Evolutionary conservation across 345 rosid genomes (phyloP), one percentile per base, ranked within the genome.

Genomic region (Viola odorata): DNA sequence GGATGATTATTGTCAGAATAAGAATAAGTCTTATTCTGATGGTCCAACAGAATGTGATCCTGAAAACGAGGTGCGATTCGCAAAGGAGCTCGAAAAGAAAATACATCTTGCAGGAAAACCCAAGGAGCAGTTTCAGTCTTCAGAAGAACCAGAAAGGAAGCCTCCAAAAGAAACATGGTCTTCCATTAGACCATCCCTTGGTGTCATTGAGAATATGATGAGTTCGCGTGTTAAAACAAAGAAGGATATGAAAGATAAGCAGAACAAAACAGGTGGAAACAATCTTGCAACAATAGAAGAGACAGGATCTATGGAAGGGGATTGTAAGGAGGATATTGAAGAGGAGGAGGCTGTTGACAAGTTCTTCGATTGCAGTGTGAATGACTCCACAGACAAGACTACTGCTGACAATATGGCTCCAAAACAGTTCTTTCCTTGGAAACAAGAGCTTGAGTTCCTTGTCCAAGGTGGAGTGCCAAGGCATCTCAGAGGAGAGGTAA

Each of bases 401-500:
- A 62, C 42, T 55, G 67, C 15, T 39, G 63, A 61, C 0, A 53
- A 64, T 55, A 72, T 50, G 47, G 62, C 64, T 61, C 72, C 78
- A 60, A 78, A 79, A 57, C 67, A 75, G n/a, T 69, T 66, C 59
- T 77, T 75, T 69, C 82, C 84, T 40, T 90, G 91, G 91, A 84
- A 77, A 23, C 32, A 23, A 70, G 96, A 94, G 74, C 82, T 94
- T 60, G 91, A 86, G 76, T 77, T 78, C 74, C 96, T 94, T 72
- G 96, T 94, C 72, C 90, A 69, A 73, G 90, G 91, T 68, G 99
- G 99, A 70, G 85, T 94, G 40, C 97, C 99, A 61, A 90, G 81
- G 79, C 90, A 90, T 74, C 94, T 94, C 13, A 81, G 97, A 72
- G 99, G 97, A 48, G 97, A 94, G 90, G 99, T 87, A 62, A 61